Base-by-base conservation (phyloP, 768 basidiomycete genomes). In the Termitomyces sp. region DNA sequence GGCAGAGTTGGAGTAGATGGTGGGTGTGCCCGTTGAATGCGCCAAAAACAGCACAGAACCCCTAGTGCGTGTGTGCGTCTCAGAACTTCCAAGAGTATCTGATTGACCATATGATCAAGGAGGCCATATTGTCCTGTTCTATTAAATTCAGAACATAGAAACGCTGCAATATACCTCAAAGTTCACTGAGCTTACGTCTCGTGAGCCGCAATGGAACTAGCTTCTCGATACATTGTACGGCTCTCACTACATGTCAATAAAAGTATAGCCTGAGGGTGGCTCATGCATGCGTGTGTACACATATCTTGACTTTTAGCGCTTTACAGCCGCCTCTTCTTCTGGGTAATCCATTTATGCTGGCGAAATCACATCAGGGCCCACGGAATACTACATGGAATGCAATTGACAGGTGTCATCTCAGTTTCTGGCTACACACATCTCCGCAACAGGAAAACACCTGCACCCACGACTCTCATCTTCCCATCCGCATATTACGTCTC, bases 1-100 rank as follows among this genome's bases (percentile, higher is more conserved):
- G 6, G 48, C 65, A 48, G 67, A 62, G 55, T 50, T 65, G 45
- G 61, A 57, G 29, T 66, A 62, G 49, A 51, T 16, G 37, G 46
- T n/a, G 36, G n/a, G 46, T 29, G 15, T 29, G 13, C 7, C 33
- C 31, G 46, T 37, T 33, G 3, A 36, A 37, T 51, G 51, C 5
- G 7, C 24, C 26, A 16, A 13, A 62, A 50, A 53, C 58, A 64
- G 58, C 56, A 62, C 50, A 57, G 61, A 53, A 56, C 51, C 59
- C 57, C 42, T 53, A 54, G 60, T 63, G 57, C 52, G 62, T 57
- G 15, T 57, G 15, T 22, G 33, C 8, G 20, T 12, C 2, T 39
- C 18, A 6, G 5, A n/a, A 18, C 41, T 16, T 10, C 15, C 7
- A n/a, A 45, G 5, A 37, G 46, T 41, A 54, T 34, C 13, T 15